A percentile compares a stretch with the other conserved stretches of the same genome.
These are phyloP conservation scores for Rhizopogon vesiculosus DNA, from an alignment of 768 basidiomycete species.

Conservation along the genomic window DNA sequence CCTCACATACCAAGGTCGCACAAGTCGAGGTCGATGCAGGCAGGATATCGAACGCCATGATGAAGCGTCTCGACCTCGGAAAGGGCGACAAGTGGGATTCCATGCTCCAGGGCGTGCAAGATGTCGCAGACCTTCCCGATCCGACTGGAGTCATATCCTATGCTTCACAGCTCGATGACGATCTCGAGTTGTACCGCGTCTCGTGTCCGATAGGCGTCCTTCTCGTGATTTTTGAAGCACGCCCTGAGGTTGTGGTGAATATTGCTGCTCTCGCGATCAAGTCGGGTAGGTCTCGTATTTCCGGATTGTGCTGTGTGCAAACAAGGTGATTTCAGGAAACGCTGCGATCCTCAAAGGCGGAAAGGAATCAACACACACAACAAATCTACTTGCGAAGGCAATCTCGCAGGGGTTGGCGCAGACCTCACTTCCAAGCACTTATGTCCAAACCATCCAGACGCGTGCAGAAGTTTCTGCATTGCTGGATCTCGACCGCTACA, in stretches of 20 bases:
- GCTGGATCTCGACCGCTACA: conserved; percentile 83
- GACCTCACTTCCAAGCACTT: conserved; percentile 70
- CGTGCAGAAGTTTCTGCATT: conserved; percentile 87
- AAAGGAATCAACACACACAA: conserved; percentile 86
- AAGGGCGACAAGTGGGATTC: conserved; percentile 88
- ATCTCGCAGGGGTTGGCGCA: conserved; percentile 74
- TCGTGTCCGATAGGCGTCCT: conserved; percentile 96
- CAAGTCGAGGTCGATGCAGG: conserved; percentile 75
- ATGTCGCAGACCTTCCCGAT: conserved; percentile 82
- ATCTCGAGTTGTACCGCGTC: conserved; percentile 85
- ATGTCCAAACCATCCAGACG: conserved; percentile 90
- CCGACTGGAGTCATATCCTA: conserved; percentile 87
- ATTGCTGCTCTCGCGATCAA: conserved; percentile 96
- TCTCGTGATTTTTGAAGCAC: conserved; percentile 94
- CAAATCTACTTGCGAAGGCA: conserved; percentile 68
- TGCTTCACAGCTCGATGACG: conserved; percentile 85
- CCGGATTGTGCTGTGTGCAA: not conserved
- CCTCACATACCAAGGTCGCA: conserved; percentile 53
- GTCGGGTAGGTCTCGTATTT: conserved; percentile 57
- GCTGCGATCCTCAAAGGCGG: conserved; percentile 97
- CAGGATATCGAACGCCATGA: conserved; percentile 74
- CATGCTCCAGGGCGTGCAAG: conserved; percentile 86
- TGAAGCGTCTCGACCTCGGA: conserved; percentile 81
- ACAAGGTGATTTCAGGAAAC: conserved; percentile 57
- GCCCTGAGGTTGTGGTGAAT: conserved; percentile 97